Evolutionary conservation across 306 rosid species (phyloP), one percentile per base, ranked within the genome.

Genomic region (Sophora flavescens): DNA sequence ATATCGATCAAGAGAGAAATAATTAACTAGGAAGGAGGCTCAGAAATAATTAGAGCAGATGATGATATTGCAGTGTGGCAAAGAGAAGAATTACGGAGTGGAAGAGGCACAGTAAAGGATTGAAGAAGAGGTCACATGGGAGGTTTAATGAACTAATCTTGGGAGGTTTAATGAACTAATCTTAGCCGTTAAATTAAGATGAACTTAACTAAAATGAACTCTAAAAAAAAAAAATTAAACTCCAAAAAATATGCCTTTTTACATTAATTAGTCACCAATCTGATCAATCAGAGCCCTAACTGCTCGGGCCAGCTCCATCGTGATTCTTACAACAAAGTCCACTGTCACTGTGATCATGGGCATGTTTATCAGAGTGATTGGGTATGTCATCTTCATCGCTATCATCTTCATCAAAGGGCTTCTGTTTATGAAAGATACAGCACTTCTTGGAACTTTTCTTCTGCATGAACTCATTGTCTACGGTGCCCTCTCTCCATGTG

Each of bases 381-480:
- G 42, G 77, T 2, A 63, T 81, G 15, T 87, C 86, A 26, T 95
- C 98, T 28, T 84, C 78, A 22, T 91, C 97, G 77, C 97, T 89
- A 54, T 92, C 88, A 83, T 92, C 97, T 77, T 95, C 97, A 62
- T 95, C 99, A 62, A 90, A 90, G 58, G 93, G 86, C 78, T 88
- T 90, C 50, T 88, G 62, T 82, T 90, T 95, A 82, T 95, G 99
- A 76, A 92, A 95, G 81, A 95, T 92, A 74, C 99, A 95, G 51
- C 99, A 95, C 80, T 92, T 95, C 74, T 95, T 95, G 79, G 97
- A 95, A 78, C 97, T 92, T 84, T 95, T 95, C 87, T 92, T 95
- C 86, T 89, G 91, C 97, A 95, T 85, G 68, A 90, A 92, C 88
- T 95, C 99, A 75, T 95, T 95, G 86, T 95, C 99, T 26, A 95